Base-by-base conservation (phyloP, 2,329 filamentous ascomycete genomes). In the Colletotrichum gloeosporioides region DNA sequence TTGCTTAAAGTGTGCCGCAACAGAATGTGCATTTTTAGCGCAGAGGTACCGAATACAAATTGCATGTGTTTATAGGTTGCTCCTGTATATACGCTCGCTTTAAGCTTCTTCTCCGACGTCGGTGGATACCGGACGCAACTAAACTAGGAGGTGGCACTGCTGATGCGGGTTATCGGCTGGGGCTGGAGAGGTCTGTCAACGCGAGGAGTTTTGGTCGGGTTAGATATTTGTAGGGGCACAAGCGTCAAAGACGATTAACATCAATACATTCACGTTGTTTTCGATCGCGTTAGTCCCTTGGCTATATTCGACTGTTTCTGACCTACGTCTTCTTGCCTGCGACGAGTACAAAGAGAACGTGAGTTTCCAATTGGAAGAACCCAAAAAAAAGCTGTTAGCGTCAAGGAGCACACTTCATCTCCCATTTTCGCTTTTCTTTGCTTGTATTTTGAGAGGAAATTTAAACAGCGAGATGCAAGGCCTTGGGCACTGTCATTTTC, bases 131-230 rank as follows among this genome's bases (percentile, higher is more conserved):
- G 68, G 36, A 62, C 34, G 27, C 2, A 31, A 16, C 7, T n/a
- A n/a, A 29, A 9, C 2, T 27, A 53, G 53, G 67, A 31, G 34
- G 62, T 34, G 32, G 62, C 34, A 36, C 25, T 67, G 69, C 62
- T 62, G 62, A 55, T 57, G 69, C 69, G 49, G 62, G 34, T 57
- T 57, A 53, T 73, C 62, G 55, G 62, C 69, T 25, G 16, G 18
- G 27, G 59, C 32, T 71, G 59, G 18, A 53, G 44, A 53, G 22
- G 15, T 13, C 9, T 34, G 31, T 39, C 7, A 10, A n/a, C 22
- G 25, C 62, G 31, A 36, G 39, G 69, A 72, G 31, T 39, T n/a
- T 63, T 55, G 36, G 22, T 32, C 31, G 31, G 27, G 44, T n/a
- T 36, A 44, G 36, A 32, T 59, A 12, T 62, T n/a, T 6, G n/a